Base-by-base conservation (phyloP, 140 eudicot species). In the Oenanthe javanica region DNA sequence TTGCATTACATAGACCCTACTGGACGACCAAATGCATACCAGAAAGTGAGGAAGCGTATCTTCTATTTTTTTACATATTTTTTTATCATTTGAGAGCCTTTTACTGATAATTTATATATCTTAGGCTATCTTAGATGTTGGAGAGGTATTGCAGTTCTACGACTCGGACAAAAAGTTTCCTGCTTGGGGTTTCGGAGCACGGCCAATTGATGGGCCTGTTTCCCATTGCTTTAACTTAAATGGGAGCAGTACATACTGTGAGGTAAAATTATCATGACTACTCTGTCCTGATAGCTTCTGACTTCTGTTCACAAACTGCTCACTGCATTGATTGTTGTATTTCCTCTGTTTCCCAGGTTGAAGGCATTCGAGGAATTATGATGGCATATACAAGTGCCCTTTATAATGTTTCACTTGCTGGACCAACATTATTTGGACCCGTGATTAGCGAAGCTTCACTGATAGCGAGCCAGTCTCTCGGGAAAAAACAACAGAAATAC, bases 161-260 rank as follows among this genome's bases (percentile, higher is more conserved):
- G 99, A 95, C 85, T 84, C 95, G 51, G 97, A 95, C 83, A 89
- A 86, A 75, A 89, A 86, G 77, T 92, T 90, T 83, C 97, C 97
- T 77, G 90, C 99, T 49, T 95, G 97, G 97, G 99, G 99, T 25
- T 95, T 95, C 79, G 99, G 99, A 75, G 99, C 99, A 21, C 90
- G 97, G 46, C 99, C 99, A 50, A 92, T 95, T 81, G 99, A 95
- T 84, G 97, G 97, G 27, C 97, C 97, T 0, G 97, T 95, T 55
- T 95, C 97, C 71, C 99, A 95, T 84, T 95, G 99, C 79, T 95
- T 95, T 52, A 95, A 95, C 87, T 87, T 95, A 67, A 95, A 95
- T 43, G 99, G 99, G 48, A 95, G 99, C 89, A 95, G 88, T 82
- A 94, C 69, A 45, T 87, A 95, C 86, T 92, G 96, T 73, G 96